These are phyloP conservation scores for Pleodorina starrii DNA, from an alignment of 139 green algal species.

Conservation along the genomic window DNA sequence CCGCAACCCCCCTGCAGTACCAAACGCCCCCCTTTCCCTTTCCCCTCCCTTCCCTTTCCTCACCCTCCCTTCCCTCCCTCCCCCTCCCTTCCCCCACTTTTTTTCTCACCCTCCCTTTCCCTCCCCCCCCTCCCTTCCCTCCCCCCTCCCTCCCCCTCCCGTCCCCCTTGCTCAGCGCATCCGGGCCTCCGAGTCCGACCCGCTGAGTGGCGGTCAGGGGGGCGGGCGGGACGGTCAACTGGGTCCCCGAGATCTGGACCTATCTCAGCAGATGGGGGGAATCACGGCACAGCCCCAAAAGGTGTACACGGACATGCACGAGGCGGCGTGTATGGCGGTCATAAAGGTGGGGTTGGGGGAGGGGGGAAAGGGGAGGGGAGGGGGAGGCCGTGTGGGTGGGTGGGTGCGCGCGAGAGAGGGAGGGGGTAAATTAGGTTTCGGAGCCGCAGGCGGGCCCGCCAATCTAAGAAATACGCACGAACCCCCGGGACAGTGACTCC, in stretches of 20 bases:
- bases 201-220: no score
- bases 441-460: no score
- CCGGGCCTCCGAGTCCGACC: neutral
- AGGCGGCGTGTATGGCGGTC: constrained; percentile 52
- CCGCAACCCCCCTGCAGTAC: no score
- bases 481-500: no score
- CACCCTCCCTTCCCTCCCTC: neutral
- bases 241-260: constrained; percentile 4
- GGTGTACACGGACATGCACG: constrained; percentile 55
- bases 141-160: neutral
- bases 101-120: neutral
- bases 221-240: neutral
- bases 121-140: neutral
- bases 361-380: neutral
- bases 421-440: no score
- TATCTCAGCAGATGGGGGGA: neutral
- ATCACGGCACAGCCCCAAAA: neutral
- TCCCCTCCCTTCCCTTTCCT: neutral
- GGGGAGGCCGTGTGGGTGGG: neutral
- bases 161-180: constrained; percentile 9
- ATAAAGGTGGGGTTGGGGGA: constrained; percentile 43
- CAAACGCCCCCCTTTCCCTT: neutral
- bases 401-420: no score
- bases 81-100: neutral
- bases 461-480: no score